Base-by-base conservation (phyloP, 1,284 basidiomycete genomes). In the Exobasidium cylindrosporum region DNA sequence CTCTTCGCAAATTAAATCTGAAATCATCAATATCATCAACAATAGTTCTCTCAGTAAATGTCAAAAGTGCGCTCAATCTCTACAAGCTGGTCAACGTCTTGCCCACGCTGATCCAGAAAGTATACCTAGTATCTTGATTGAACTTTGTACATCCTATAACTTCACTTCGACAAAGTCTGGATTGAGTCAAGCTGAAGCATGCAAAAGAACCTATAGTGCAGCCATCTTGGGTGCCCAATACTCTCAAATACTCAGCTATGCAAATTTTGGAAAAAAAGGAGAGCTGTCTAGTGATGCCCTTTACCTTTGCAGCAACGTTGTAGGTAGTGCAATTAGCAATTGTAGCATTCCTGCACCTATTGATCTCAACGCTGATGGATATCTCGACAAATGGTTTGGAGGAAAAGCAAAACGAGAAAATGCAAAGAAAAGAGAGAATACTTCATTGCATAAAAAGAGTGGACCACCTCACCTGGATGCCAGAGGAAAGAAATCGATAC, bases 71-170 rank as follows among this genome's bases (percentile, higher is more conserved):
- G 84, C 85, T 63, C 83, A 86, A 4, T 81, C 83, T 1, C 83
- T 91, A 21, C 85, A 87, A 66, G 80, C 86, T 26, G 86, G 84
- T 63, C 89, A 90, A 74, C 85, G 87, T 68, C 82, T 89, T 43
- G 84, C 87, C 0, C 79, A 87, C 54, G 85, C 86, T n/a, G 84
- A 85, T 23, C 88, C 89, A 2, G 81, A 86, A 35, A 80, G 86
- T 65, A 86, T 87, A 1, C 85, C 89, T 1, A 81, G 78, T 2
- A 82, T 89, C 26, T 81, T 86, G 5, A 82, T 87, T 21, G 81
- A 83, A 4, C 77, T 89, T 35, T 91, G 89, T 81, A 81, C 88
- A 63, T 78, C 82, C 55, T 87, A 87, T 78, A 80, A 83, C 55
- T 84, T 86, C 74, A 83, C 84, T 24, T 81, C 76, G n/a, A 81